Conservation (phyloP, 176 grass and related monocot genomes). For the Ensete glaucum region DNA sequence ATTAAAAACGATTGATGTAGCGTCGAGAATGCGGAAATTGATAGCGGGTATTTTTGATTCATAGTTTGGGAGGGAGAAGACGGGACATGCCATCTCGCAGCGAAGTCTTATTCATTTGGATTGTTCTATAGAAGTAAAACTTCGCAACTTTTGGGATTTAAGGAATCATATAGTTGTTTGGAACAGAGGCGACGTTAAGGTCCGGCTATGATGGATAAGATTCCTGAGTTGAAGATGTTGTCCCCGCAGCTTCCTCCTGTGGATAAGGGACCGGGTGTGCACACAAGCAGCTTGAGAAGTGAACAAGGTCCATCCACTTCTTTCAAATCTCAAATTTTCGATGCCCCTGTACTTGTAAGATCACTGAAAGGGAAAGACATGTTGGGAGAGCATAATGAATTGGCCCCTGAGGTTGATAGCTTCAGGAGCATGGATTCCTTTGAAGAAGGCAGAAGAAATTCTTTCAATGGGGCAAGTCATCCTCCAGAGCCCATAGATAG, state of each 20-base stretch:
- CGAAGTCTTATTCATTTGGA: neutral
- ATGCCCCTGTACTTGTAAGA: constrained; percentile 32
- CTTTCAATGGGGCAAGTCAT: constrained; percentile 83
- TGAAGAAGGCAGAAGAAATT: constrained; percentile 53
- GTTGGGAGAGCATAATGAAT: constrained; percentile 51
- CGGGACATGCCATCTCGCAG: neutral
- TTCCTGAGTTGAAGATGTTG: constrained; percentile 12
- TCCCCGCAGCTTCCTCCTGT: neutral
- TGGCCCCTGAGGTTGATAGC: constrained; percentile 51
- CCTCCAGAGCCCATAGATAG: constrained; percentile 78
- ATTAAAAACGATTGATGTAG: neutral
- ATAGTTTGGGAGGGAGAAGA: neutral
- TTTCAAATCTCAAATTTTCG: constrained; percentile 23
- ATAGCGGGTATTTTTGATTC: neutral
- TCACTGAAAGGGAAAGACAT: constrained; percentile 56
- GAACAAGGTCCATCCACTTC: neutral
- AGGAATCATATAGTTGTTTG: neutral
- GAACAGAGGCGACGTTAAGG: constrained; percentile 6
- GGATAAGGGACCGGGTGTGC: neutral
- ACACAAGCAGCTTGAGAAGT: neutral
- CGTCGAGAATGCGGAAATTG: neutral
- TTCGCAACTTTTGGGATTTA: neutral
- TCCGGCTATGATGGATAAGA: constrained; percentile 11
- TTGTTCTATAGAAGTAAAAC: neutral
- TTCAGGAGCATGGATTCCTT: constrained; percentile 73